These are phyloP conservation scores for Neurospora sp. DNA, from an alignment of 495 filamentous ascomycete genomes.

Conservation along the genomic window DNA sequence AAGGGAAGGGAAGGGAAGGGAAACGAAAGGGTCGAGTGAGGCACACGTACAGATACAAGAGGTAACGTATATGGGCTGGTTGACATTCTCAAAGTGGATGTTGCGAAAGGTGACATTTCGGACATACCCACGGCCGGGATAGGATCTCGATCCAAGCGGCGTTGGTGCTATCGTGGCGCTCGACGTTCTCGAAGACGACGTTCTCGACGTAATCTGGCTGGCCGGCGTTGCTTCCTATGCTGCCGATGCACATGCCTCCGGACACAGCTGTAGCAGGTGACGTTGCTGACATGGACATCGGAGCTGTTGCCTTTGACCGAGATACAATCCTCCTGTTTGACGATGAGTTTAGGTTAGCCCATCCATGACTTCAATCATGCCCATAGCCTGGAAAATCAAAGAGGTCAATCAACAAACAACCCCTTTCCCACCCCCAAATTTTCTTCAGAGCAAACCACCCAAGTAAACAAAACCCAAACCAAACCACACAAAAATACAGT, in stretches of 20 bases:
- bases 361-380: background rate
- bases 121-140: conserved; percentile 35
- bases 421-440: too few species aligned
- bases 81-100: conserved; percentile 36
- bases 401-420: too few species aligned
- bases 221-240: conserved; percentile 24
- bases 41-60: conserved; percentile 38
- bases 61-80: conserved; percentile 49
- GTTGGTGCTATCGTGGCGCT: conserved; percentile 36
- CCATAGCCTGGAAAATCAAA: too few species aligned
- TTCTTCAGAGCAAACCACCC: background rate
- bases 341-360: background rate
- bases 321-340: conserved; percentile 48
- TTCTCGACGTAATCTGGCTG: conserved; percentile 29
- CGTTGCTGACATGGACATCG: conserved; percentile 34
- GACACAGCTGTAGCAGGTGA: conserved; percentile 34
- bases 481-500: background rate
- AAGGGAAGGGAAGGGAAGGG: background rate
- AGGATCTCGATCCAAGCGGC: conserved; percentile 48
- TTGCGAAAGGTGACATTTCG: conserved; percentile 44
- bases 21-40: background rate
- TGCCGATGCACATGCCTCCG: conserved; percentile 26
- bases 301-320: conserved; percentile 52
- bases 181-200: conserved; percentile 31
- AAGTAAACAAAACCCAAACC: background rate